A percentile compares a stretch with the other conserved stretches of the same genome.
Evolutionary conservation across 495 filamentous ascomycete species (phyloP).

Genomic region (Entonaema liquescens): DNA sequence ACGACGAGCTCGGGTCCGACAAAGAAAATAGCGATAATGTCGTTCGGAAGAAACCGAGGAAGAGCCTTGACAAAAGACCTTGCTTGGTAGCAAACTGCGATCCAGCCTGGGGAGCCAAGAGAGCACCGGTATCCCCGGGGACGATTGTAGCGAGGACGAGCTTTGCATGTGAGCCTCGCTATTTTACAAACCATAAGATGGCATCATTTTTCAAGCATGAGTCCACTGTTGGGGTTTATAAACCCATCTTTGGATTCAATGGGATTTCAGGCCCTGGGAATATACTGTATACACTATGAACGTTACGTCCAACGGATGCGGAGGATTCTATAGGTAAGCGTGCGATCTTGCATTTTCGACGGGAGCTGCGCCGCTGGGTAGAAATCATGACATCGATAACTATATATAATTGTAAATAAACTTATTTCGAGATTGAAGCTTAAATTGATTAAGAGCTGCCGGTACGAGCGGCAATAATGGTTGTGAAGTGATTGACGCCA

Average conservation of each 20-base stretch:
- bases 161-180: conserved; percentile 44
- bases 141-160: conserved; percentile 51
- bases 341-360: background rate
- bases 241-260: conserved; percentile 12
- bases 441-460: background rate
- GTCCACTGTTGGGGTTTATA: background rate
- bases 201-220: background rate
- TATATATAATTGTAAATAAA: background rate
- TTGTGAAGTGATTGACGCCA: background rate
- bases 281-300: conserved; percentile 18
- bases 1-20: conserved; percentile 33
- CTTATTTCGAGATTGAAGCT: background rate
- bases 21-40: conserved; percentile 36
- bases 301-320: conserved; percentile 7
- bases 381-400: background rate
- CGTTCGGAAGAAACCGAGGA: conserved; percentile 35
- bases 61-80: conserved; percentile 28
- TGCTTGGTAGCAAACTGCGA: conserved; percentile 21
- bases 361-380: conserved; percentile 7
- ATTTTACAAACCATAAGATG: background rate
- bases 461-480: background rate
- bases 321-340: background rate
- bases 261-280: conserved; percentile 5
- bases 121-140: conserved; percentile 14
- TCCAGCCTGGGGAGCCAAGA: conserved; percentile 26